These are phyloP conservation scores for Phytopythium sindhum DNA, from an alignment of 352 stramenopile species.

Conservation along the genomic window DNA sequence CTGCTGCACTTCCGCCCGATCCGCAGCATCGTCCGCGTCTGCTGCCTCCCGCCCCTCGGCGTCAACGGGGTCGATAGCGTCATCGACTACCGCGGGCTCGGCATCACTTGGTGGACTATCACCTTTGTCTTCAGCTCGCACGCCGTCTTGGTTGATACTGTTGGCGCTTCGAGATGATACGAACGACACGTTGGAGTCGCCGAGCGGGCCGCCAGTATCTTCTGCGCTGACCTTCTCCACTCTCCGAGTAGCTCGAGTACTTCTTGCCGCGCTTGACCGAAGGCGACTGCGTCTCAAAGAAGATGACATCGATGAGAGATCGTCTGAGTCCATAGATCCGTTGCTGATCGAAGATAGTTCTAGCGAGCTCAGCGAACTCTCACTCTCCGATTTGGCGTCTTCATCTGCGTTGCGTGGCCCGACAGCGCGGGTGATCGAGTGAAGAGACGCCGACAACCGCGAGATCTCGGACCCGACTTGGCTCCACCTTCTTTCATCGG, in stretches of 20 bases:
- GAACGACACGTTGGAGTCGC: not conserved
- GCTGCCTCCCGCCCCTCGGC: not conserved
- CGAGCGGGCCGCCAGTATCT: not conserved
- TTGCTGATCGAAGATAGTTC: conserved; percentile 62
- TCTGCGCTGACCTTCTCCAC: not conserved
- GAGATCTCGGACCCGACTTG: conserved; percentile 13
- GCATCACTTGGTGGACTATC: not conserved
- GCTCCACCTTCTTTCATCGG: not conserved
- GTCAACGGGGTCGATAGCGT: too few species aligned
- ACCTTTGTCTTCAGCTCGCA: not conserved
- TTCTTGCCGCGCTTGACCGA: conserved; percentile 6
- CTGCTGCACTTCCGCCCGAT: not conserved
- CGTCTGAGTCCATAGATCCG: conserved; percentile 25
- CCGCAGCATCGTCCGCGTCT: not conserved
- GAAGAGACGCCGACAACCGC: conserved; percentile 12
- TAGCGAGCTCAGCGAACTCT: conserved; percentile 48
- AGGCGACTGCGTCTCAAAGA: conserved; percentile 33
- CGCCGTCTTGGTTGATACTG: not conserved
- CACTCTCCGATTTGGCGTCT: conserved; percentile 10
- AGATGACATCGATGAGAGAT: conserved; percentile 64
- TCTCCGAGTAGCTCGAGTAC: not conserved
- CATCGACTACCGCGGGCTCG: not conserved
- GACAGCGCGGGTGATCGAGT: conserved; percentile 10
- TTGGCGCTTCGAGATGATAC: not conserved
- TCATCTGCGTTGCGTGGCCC: conserved; percentile 10